Evolutionary conservation across 23 red algal genomes (phyloP), one percentile per base, ranked within the genome.

Genomic region (Gracilaria caudata): DNA sequence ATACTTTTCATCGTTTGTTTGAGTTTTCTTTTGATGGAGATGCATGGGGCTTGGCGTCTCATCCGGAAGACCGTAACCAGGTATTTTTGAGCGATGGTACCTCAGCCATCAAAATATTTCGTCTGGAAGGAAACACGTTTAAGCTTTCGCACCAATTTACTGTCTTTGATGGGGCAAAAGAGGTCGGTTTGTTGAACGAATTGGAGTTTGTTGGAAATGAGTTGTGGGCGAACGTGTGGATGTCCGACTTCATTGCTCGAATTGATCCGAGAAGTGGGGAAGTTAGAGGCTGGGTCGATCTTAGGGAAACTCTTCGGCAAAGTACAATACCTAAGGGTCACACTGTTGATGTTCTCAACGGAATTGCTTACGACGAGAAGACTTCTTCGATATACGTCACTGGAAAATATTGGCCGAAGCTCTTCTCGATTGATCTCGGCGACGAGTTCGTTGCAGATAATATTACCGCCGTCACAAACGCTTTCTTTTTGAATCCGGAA

Each of bases 371-470:
- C 36, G 91, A 98, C 81, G 47, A 77, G 3, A 33, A 25, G 20
- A 26, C 59, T 14, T 39, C 54, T 7, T 73, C 68, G 11, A 43
- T 95, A 36, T 94, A 74, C 34, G 90, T 93, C 20, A 98, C 95
- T 1, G 95, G 95, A n/a, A 98, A 98, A 58, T 71, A 83, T 20
- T 98, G 95, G 95, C 95, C 95, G 21, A 84, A 80, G 34, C 58
- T 98, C 37, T 98, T 83, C 46, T 82, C 85, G 20, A 94, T 98
- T 55, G 74, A 59, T 20, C 43, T 82, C 63, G 68, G 54, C 21
- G 76, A 66, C n/a, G 23, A 82, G 40, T 49, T 29, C 14, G 39
- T 79, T 49, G 85, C 85, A 1, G 57, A 89, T 1, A 79, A 63
- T 20, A 89, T 89, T 58, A 49, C 51, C 2, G 44, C 47, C 7